Evolutionary conservation across 768 basidiomycete species (phyloP).

Genomic region (Clitopilus hobsonii): DNA sequence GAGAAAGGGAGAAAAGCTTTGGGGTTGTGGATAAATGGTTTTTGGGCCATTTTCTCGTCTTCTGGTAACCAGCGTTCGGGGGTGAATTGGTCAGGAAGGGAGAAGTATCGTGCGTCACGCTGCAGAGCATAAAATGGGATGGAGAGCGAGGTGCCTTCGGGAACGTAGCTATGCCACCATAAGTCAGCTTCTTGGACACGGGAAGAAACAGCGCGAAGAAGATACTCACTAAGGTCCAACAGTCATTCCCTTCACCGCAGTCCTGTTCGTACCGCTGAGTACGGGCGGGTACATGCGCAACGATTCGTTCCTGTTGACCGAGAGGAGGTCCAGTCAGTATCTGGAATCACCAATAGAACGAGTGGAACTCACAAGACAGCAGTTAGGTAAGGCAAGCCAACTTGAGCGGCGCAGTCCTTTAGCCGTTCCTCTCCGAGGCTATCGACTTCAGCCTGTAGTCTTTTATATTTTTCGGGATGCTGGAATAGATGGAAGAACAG

Average conservation of each 20-base stretch:
- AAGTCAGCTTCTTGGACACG: not conserved
- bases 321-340: not conserved
- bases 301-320: constrained; percentile 37
- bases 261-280: constrained; percentile 39
- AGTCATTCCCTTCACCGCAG: constrained; percentile 24
- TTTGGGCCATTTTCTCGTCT: constrained; percentile 19
- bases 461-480: constrained; percentile 25
- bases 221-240: constrained; percentile 31
- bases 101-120: constrained; percentile 42
- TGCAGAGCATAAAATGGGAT: constrained; percentile 40
- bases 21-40: constrained; percentile 22
- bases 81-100: constrained; percentile 36
- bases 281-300: constrained; percentile 47
- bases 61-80: constrained; percentile 33
- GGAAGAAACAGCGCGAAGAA: constrained; percentile 7
- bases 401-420: constrained; percentile 18
- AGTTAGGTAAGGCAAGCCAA: constrained; percentile 30
- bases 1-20: constrained; percentile 41
- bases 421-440: constrained; percentile 17
- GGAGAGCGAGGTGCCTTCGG: constrained; percentile 38
- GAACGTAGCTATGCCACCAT: constrained; percentile 33
- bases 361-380: constrained; percentile 28
- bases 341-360: not conserved
- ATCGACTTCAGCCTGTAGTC: constrained; percentile 31
- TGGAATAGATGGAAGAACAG: constrained; percentile 28